phyloP scores from a whole-genome alignment of 2,329 filamentous ascomycete genomes.

The Fusarium sp. region DNA sequence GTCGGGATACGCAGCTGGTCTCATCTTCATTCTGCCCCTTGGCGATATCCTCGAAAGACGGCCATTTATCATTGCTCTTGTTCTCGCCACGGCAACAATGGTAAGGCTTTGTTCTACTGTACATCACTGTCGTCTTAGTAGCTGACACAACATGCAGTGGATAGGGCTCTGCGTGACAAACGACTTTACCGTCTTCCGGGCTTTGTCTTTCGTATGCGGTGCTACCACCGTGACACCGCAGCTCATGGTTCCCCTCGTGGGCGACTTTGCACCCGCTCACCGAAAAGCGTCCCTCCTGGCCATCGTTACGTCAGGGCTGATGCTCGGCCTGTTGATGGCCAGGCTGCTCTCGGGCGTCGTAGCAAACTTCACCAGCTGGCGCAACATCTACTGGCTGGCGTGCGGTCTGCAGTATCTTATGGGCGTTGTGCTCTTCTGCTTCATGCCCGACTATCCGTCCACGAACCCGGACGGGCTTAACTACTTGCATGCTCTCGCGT shows the following conservation, averaged over 20 bases:
- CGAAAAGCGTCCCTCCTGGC: conserved; percentile 78
- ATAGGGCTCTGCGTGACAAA: conserved; percentile 78
- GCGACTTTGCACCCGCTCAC: conserved; percentile 79
- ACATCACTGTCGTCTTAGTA: not conserved
- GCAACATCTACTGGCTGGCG: conserved; percentile 83
- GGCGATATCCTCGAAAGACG: conserved; percentile 78
- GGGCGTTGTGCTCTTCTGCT: conserved; percentile 73
- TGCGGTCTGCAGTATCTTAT: conserved; percentile 79
- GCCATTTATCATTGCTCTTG: conserved; percentile 76
- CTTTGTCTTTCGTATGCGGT: conserved; percentile 79
- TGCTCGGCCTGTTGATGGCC: conserved; percentile 81
- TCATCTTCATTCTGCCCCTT: conserved; percentile 81
- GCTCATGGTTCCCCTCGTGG: conserved; percentile 83
- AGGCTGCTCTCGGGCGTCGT: conserved; percentile 81
- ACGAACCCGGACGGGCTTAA: conserved; percentile 75
- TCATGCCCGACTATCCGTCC: conserved; percentile 85
- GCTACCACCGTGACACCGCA: conserved; percentile 85
- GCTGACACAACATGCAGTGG: conserved; percentile 59
- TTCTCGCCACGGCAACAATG: conserved; percentile 76
- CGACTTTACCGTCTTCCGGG: conserved; percentile 74
- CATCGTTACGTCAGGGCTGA: conserved; percentile 80
- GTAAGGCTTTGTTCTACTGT: conserved; percentile 56
- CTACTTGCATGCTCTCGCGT: conserved; percentile 75
- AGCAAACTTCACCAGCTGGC: conserved; percentile 80
- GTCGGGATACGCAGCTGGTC: conserved; percentile 80